These are phyloP conservation scores for Chamaecrista fasciculata DNA, from an alignment of 306 rosid genomes.

Conservation along the genomic window DNA sequence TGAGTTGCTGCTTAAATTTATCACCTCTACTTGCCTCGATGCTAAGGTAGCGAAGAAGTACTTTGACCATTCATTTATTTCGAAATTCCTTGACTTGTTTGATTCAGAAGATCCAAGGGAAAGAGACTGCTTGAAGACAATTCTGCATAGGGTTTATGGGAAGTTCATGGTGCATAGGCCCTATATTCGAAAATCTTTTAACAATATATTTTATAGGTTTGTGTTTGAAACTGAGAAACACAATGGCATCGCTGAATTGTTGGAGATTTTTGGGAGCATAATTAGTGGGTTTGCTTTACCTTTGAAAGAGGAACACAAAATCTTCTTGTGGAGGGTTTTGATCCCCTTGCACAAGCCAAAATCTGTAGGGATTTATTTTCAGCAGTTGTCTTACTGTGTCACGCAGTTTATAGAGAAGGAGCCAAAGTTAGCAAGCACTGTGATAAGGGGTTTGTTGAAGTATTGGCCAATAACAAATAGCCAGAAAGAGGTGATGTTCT, in stretches of 20 bases:
- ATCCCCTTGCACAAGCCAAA: slow-evolving; percentile 54
- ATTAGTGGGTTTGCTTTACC: slow-evolving; percentile 51
- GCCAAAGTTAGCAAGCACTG: slow-evolving; percentile 40
- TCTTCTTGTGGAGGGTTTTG: slow-evolving; percentile 52
- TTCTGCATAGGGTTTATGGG: slow-evolving; percentile 46
- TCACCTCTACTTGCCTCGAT: slow-evolving; percentile 37
- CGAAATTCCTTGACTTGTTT: slow-evolving; percentile 39
- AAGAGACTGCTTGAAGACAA: slow-evolving; percentile 45
- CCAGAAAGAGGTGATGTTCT: slow-evolving; percentile 84
- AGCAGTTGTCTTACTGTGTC: slow-evolving; percentile 42
- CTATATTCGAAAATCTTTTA: slow-evolving; percentile 39
- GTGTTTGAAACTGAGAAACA: slow-evolving; percentile 46
- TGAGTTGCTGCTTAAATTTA: slow-evolving; percentile 42
- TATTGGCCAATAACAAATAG: slow-evolving; percentile 51
- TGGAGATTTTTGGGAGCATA: slow-evolving; percentile 48
- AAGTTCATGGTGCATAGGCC: slow-evolving; percentile 57
- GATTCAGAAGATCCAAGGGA: slow-evolving; percentile 50
- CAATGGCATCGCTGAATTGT: slow-evolving; percentile 43
- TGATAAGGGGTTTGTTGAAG: slow-evolving; percentile 44
- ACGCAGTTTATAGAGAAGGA: slow-evolving; percentile 46
- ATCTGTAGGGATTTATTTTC: slow-evolving; percentile 42
- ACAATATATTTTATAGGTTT: slow-evolving; percentile 39
- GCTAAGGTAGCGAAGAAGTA: slow-evolving; percentile 44
- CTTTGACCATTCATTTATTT: slow-evolving; percentile 40
- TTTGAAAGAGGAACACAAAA: slow-evolving; percentile 48